Percentiles rank a stretch among this genome's conserved stretches.
Conservation (phyloP, 495 filamentous ascomycete genomes). For the Penicillium waksmanii region DNA sequence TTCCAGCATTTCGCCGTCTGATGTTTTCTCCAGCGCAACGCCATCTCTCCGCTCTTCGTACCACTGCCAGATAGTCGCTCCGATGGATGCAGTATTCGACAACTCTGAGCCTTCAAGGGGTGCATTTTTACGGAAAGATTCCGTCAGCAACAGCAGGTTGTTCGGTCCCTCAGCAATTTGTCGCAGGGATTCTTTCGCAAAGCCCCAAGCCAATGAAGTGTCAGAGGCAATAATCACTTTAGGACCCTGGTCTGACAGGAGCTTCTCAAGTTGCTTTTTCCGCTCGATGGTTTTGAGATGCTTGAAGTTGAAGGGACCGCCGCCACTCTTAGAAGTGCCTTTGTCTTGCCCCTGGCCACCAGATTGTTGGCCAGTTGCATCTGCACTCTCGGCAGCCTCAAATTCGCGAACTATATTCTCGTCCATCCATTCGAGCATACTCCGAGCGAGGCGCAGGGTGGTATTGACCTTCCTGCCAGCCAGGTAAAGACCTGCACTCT, state of each 20-base stretch:
- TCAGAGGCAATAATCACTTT: constrained; percentile 93
- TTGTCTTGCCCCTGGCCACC: constrained; percentile 42
- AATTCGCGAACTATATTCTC: constrained; percentile 89
- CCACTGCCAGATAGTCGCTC: constrained; percentile 70
- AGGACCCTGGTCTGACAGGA: constrained; percentile 52
- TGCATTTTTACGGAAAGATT: constrained; percentile 55
- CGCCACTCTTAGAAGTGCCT: constrained; percentile 51
- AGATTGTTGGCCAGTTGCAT: constrained; percentile 43
- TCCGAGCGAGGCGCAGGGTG: constrained; percentile 84
- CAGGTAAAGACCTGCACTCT: constrained; percentile 74
- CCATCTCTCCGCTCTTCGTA: constrained; percentile 69
- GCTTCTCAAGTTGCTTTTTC: constrained; percentile 69
- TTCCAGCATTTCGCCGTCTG: constrained; percentile 64
- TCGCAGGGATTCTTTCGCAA: constrained; percentile 83
- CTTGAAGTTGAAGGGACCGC: constrained; percentile 87
- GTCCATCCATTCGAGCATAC: constrained; percentile 99
- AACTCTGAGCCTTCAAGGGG: constrained; percentile 38
- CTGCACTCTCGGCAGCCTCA: constrained; percentile 68
- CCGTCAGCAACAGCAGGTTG: constrained; percentile 86
- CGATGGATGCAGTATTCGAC: constrained; percentile 44
- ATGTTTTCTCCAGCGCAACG: constrained; percentile 59
- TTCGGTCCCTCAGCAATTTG: constrained; percentile 71
- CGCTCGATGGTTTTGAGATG: constrained; percentile 80
- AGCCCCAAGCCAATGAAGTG: constrained; percentile 89
- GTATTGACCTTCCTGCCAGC: constrained; percentile 79